Percentiles rank a stretch among this genome's conserved stretches.
These are phyloP conservation scores for Arabidopsis arenosa DNA, from an alignment of 345 rosid genomes.

Conservation along the genomic window DNA sequence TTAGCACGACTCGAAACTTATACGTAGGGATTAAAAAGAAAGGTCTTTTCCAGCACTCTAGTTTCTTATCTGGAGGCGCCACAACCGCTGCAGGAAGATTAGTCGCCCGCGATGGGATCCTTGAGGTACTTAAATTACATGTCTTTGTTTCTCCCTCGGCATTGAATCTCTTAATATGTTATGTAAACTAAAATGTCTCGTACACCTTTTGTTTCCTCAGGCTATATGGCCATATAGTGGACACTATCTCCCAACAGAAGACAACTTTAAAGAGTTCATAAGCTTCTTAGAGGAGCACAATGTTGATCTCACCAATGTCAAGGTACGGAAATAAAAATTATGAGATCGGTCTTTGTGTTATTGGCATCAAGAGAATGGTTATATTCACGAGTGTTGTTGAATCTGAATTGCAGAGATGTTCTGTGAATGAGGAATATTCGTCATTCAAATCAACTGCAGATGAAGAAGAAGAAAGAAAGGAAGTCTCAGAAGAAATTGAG, in stretches of 20 bases:
- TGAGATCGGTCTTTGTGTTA: not conserved
- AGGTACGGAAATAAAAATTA: slow-evolving; percentile 46
- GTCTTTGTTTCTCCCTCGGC: not conserved
- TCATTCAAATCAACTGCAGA: slow-evolving; percentile 43
- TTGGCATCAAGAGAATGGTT: slow-evolving; percentile 16
- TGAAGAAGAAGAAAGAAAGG: slow-evolving; percentile 40
- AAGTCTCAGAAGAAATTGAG: slow-evolving; percentile 36
- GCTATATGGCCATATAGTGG: slow-evolving; percentile 82
- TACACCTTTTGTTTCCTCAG: slow-evolving; percentile 35
- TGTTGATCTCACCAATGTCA: slow-evolving; percentile 63
- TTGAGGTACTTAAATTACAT: slow-evolving; percentile 49
- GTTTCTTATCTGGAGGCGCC: slow-evolving; percentile 75
- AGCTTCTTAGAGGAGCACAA: slow-evolving; percentile 61
- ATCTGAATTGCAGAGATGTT: slow-evolving; percentile 53
- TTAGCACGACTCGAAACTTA: slow-evolving; percentile 66
- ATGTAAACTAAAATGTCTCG: slow-evolving; percentile 20
- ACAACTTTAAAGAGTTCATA: slow-evolving; percentile 62
- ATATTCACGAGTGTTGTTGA: slow-evolving; percentile 1
- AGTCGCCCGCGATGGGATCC: slow-evolving; percentile 60
- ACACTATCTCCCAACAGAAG: slow-evolving; percentile 74
- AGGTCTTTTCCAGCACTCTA: slow-evolving; percentile 69
- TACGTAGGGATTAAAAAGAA: slow-evolving; percentile 70
- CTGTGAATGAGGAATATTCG: slow-evolving; percentile 58
- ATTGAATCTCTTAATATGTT: slow-evolving; percentile 9
- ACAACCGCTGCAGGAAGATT: slow-evolving; percentile 72